A percentile compares a stretch with the other conserved stretches of the same genome.
Conservation (phyloP, 331 rosid species). For the Stylosanthes scabra region DNA sequence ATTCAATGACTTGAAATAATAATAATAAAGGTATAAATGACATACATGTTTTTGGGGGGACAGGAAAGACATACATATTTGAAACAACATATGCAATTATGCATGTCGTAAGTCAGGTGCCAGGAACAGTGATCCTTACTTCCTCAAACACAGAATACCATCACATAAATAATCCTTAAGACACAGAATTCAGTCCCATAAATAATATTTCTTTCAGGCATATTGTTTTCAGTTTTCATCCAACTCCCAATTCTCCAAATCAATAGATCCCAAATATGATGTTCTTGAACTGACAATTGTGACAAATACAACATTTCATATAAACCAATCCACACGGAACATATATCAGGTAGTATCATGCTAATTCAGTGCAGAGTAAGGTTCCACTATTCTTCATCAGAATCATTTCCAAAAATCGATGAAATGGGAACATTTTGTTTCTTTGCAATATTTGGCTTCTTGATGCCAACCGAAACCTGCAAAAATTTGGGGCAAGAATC, state of each 20-base stretch:
- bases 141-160: not conserved
- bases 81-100: not conserved
- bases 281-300: not conserved
- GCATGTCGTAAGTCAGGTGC: not conserved
- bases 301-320: slow-evolving; percentile 11
- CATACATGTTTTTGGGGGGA: too few relatives aligned
- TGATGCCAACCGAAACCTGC: slow-evolving; percentile 60
- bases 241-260: slow-evolving; percentile 27
- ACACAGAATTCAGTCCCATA: not conserved
- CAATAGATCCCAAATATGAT: not conserved
- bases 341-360: slow-evolving; percentile 8
- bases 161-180: not conserved
- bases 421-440: slow-evolving; percentile 61
- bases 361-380: not conserved
- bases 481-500: not conserved
- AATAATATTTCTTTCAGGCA: slow-evolving; percentile 1
- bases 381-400: slow-evolving; percentile 64
- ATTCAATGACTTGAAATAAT: too few relatives aligned
- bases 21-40: too few relatives aligned
- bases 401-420: slow-evolving; percentile 68
- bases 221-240: not conserved
- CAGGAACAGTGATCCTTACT: not conserved
- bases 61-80: too few relatives aligned
- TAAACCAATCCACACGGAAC: slow-evolving; percentile 24
- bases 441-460: slow-evolving; percentile 68